Conservation (phyloP, 2,329 filamentous ascomycete genomes). For the Davidsoniella virescens region DNA sequence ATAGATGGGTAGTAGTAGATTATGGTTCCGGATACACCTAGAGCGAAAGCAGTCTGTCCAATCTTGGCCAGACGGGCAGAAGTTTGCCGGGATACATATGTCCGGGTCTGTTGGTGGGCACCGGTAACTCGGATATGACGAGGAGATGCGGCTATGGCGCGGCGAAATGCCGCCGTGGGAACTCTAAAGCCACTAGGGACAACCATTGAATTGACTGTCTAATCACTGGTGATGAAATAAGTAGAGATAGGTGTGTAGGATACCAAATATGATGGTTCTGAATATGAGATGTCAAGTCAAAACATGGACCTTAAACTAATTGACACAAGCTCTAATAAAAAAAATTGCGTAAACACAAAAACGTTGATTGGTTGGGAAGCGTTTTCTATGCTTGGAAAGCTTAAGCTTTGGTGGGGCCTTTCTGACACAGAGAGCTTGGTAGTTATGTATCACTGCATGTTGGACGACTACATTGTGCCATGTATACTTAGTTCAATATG, state of each 20-base stretch:
- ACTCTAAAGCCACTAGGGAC: slow-evolving; percentile 3
- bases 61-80: slow-evolving; percentile 3
- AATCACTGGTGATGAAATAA: not conserved
- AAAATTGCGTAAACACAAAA: not conserved
- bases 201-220: slow-evolving; percentile 1
- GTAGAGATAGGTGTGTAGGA: not conserved
- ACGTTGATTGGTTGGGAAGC: slow-evolving; percentile 2
- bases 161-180: slow-evolving; percentile 6
- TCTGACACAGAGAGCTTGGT: no score
- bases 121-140: not conserved
- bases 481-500: no score
- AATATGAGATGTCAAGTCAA: not conserved
- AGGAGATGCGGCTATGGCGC: not conserved
- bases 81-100: slow-evolving; percentile 4
- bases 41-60: slow-evolving; percentile 6
- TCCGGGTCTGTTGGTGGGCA: not conserved
- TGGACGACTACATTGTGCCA: no score
- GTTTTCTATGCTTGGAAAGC: not conserved
- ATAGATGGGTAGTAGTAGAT: slow-evolving; percentile 14
- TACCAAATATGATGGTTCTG: not conserved
- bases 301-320: not conserved
- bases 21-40: slow-evolving; percentile 12
- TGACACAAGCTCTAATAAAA: not conserved
- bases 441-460: no score
- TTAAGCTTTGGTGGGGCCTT: not conserved